Evolutionary conservation across 148 eudicot species (phyloP).

Genomic region (Spergularia bocconei): DNA sequence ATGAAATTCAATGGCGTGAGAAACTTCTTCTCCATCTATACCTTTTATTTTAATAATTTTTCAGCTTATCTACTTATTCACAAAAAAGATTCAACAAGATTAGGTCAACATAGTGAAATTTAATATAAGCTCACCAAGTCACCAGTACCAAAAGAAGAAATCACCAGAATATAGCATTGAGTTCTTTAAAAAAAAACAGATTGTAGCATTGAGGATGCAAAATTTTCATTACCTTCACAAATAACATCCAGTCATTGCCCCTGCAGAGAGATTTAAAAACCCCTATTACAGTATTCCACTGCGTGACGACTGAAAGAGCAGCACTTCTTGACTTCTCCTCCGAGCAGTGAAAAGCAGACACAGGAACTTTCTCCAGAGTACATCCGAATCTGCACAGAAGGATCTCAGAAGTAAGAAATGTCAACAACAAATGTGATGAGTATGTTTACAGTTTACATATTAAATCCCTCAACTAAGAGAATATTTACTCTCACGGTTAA

Average conservation of each 20-base stretch:
- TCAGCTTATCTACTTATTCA: not conserved
- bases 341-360: slow-evolving; percentile 61
- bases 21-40: not conserved
- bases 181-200: no score
- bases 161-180: not conserved
- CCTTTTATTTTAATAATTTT: not conserved
- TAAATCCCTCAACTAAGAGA: not conserved
- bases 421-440: slow-evolving; percentile 1
- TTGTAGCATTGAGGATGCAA: not conserved
- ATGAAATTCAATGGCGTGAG: not conserved
- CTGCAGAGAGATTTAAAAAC: slow-evolving; percentile 63
- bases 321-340: slow-evolving; percentile 58
- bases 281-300: slow-evolving; percentile 57
- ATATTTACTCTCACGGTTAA: not conserved
- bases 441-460: not conserved
- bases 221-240: slow-evolving; percentile 54
- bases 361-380: slow-evolving; percentile 65
- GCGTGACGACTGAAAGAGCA: slow-evolving; percentile 50
- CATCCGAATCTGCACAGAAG: slow-evolving; percentile 65
- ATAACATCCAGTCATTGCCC: slow-evolving; percentile 65
- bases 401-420: not conserved
- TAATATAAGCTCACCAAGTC: not conserved
- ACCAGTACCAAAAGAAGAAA: not conserved
- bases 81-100: not conserved
- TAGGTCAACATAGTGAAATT: not conserved